phyloP scores from a whole-genome alignment of 192 early-diverging fungal genomes.

The Pecoramyces ruminantium region DNA sequence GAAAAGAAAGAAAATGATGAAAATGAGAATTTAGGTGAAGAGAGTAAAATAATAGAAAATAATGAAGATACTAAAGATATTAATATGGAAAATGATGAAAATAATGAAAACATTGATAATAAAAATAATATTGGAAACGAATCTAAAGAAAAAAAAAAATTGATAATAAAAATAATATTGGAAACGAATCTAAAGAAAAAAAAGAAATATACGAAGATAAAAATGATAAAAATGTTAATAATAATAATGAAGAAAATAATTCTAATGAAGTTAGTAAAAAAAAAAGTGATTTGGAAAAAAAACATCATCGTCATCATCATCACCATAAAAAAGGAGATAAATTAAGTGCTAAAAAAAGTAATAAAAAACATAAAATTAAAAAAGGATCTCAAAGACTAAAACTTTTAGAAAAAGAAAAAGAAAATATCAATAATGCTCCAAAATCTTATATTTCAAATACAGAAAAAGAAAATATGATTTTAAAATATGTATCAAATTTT shows the following conservation, averaged over 20 bases:
- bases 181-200: no score
- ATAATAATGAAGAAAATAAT: background rate
- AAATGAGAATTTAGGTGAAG: background rate
- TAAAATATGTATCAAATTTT: conserved; percentile 38
- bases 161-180: no score
- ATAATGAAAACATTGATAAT: no score
- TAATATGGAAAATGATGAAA: no score
- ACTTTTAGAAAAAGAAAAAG: background rate
- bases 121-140: no score
- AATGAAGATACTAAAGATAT: no score
- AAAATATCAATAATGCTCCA: conserved; percentile 1
- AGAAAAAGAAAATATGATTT: conserved; percentile 20
- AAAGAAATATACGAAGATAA: background rate
- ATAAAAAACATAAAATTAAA: background rate
- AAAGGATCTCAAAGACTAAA: background rate
- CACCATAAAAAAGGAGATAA: background rate
- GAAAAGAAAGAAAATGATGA: background rate
- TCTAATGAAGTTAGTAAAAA: background rate
- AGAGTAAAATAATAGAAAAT: background rate
- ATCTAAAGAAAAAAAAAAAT: no score
- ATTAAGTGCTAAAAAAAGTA: background rate
- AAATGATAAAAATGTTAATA: background rate
- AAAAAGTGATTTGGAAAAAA: background rate
- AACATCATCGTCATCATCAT: background rate
- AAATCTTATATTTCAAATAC: conserved; percentile 20